Conservation (phyloP, 345 rosid genomes). For the Leavenworthia alabamica region DNA sequence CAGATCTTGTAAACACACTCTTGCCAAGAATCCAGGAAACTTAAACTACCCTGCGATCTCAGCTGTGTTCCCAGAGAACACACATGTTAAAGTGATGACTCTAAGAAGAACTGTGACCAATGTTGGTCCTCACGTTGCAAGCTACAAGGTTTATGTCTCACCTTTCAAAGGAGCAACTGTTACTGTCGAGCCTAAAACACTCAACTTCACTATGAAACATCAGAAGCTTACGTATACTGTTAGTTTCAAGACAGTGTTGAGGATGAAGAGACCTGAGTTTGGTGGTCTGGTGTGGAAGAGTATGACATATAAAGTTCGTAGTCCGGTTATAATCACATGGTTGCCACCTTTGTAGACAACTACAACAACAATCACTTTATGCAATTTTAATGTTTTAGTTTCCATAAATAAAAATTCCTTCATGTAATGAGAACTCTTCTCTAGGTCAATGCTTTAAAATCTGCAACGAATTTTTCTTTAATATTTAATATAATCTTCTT, state of each 20-base stretch:
- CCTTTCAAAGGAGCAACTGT: slow-evolving; percentile 57
- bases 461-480: slow-evolving; percentile 3
- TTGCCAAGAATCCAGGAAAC: slow-evolving; percentile 46
- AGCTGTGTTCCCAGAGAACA: slow-evolving; percentile 52
- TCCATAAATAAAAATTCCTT: slow-evolving; percentile 11
- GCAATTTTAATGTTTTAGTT: slow-evolving; percentile 30
- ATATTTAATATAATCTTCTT: neutral
- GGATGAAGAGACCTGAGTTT: slow-evolving; percentile 57
- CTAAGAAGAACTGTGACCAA: slow-evolving; percentile 68
- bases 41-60: slow-evolving; percentile 91
- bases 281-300: slow-evolving; percentile 84
- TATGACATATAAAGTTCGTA: slow-evolving; percentile 70
- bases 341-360: slow-evolving; percentile 39
- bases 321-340: slow-evolving; percentile 71
- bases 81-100: slow-evolving; percentile 31
- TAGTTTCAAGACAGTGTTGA: slow-evolving; percentile 43
- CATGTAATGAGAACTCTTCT: slow-evolving; percentile 30
- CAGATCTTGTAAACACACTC: slow-evolving; percentile 51
- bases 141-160: slow-evolving; percentile 54
- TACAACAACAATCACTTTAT: neutral
- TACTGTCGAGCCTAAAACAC: slow-evolving; percentile 46
- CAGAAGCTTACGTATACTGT: slow-evolving; percentile 69
- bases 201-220: slow-evolving; percentile 55
- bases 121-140: slow-evolving; percentile 61
- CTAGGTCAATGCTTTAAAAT: slow-evolving; percentile 17